Evolutionary conservation across 345 rosid species (phyloP), one percentile per base, ranked within the genome.

Genomic region (Fremontodendron californicum): DNA sequence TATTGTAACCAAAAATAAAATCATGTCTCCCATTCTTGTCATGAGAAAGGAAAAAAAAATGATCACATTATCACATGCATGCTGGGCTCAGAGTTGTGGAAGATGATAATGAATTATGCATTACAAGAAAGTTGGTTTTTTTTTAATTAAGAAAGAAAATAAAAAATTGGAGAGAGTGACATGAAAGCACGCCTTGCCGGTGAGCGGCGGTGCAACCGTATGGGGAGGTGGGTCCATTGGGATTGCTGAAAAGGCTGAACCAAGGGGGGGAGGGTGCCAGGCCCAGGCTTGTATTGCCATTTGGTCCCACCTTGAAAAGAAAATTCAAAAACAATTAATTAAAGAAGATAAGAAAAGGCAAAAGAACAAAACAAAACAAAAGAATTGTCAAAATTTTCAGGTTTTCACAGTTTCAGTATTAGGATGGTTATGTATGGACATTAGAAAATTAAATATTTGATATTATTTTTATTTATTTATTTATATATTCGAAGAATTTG

Each of bases 141-240:
- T 45, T 9, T 45, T 45, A 0, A 9, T 9, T 9, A 45, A 8
- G 13, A 58, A 25, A 57, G 15, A 16, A 19, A 10, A 43, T 4
- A 58, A 6, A 21, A 33, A 25, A 73, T 0, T 75, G 66, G 57
- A 49, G 87, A 85, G 86, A 74, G 77, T 83, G 89, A 87, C 84
- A 83, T 63, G 79, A 83, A 73, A 81, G 94, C 97, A 94, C 90
- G 93, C 90, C 86, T 87, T 88, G 97, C 92, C 92, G 90, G 93
- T 76, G 74, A 73, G 80, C 79, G 85, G 77, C 84, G 92, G 85
- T 51, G 94, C 95, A 90, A 84, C 86, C 89, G 85, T 82, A 83
- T 87, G 85, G 90, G 85, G 84, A 83, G 86, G 87, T 89, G 96
- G 96, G 92, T 87, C 92, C 91, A 45, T 52, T 43, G 75, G 79